Base-by-base conservation (phyloP, 1,139 yeast genomes). In the Yamadazyma sp. region DNA sequence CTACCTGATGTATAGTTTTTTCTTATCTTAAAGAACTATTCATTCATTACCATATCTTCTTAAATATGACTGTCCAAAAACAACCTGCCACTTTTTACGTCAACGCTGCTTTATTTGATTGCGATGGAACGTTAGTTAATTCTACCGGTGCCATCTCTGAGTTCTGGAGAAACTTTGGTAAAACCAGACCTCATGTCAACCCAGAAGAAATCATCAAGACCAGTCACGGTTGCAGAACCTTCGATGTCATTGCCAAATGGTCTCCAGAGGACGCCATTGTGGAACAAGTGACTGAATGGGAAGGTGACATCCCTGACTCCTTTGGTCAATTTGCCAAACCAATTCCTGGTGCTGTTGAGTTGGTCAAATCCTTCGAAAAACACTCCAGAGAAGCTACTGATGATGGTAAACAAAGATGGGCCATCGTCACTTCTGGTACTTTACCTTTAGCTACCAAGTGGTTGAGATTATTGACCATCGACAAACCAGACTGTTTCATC, bases 361-460 rank as follows among this genome's bases (percentile, higher is more conserved):
- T 85, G 49, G 80, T 83, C 47, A 73, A 78, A 54, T 64, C 75
- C 11, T 72, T 84, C 44, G 77, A 72, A 51, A 50, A 66, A 34
- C 58, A 53, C 42, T 70, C 77, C 38, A 68, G 50, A 51, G 53
- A 55, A 37, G 40, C 59, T 63, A 79, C 73, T 56, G 75, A 61
- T 46, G 62, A 61, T 57, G 67, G 68, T 45, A 45, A 62, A 51
- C 77, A 72, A 57, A 69, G 77, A 60, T 84, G 91, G 89, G 91
- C 89, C 45, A 85, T 87, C 56, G 95, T 87, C 45, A 87, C 95
- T 27, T 81, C 89, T 31, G 95, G 95, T 51, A 83, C 92, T 43
- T 70, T 74, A 51, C 83, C 79, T 33, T 75, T 87, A 69, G 95
- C 95, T 39, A 70, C 81, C 49, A 80, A 83, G 54, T 87, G 95